These are phyloP conservation scores for Carnegiea gigantea DNA, from an alignment of 179 eudicot species.

Conservation along the genomic window DNA sequence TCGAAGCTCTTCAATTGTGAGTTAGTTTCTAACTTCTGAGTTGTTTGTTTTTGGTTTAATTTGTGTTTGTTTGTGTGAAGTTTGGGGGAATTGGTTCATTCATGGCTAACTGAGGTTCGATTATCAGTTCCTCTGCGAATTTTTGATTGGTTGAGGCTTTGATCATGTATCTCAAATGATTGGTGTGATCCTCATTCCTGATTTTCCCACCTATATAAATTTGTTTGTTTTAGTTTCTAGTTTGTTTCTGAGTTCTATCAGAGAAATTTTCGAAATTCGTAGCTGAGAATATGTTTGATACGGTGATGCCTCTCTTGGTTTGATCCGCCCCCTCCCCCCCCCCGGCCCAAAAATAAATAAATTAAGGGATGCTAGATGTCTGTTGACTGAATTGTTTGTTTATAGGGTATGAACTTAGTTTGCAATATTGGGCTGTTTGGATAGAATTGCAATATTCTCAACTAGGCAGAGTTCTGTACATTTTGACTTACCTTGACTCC, in stretches of 20 bases:
- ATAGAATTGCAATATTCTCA: not conserved
- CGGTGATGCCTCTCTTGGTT: not conserved
- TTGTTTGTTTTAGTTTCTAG: not conserved
- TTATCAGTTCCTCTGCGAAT: not conserved
- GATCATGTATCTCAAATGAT: not conserved
- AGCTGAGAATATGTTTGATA: not conserved
- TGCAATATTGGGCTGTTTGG: not conserved
- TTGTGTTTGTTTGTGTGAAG: not conserved
- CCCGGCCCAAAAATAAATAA: too few species aligned
- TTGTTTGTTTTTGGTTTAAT: not conserved
- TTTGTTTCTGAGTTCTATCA: not conserved
- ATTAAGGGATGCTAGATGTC: not conserved
- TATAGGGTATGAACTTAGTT: not conserved
- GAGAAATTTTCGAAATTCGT: not conserved
- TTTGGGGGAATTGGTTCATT: not conserved
- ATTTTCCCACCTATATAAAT: not conserved
- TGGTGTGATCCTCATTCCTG: not conserved
- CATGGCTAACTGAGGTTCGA: not conserved
- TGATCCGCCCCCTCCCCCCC: not conserved
- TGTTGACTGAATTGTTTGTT: not conserved
- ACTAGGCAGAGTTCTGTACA: not conserved
- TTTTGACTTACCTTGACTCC: not conserved
- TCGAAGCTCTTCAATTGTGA: conserved; percentile 95
- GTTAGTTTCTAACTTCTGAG: conserved; percentile 19
- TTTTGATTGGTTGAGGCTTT: not conserved